Evolutionary conservation across 306 rosid species (phyloP).

Genomic region (Lablab purpureus): DNA sequence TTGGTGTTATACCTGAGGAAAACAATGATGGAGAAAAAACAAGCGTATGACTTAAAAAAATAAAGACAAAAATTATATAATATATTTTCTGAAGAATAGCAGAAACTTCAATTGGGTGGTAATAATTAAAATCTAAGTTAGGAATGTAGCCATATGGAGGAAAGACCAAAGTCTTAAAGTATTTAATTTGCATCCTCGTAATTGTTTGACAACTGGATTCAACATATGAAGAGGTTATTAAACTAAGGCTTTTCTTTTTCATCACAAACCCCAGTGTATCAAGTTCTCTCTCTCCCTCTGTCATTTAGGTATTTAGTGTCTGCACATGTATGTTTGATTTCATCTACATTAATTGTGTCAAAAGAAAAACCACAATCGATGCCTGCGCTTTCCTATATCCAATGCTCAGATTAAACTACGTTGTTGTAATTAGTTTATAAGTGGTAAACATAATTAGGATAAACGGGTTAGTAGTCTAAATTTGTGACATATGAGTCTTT

Average conservation of each 20-base stretch:
- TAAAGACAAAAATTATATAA: slow-evolving; percentile 27
- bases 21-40: slow-evolving; percentile 1
- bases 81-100: not conserved
- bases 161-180: not conserved
- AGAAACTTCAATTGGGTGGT: not conserved
- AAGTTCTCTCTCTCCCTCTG: too few species aligned
- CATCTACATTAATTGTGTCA: not conserved
- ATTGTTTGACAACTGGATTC: slow-evolving; percentile 4
- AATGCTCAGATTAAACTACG: too few species aligned
- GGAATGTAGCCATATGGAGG: slow-evolving; percentile 49
- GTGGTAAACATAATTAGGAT: too few species aligned
- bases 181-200: slow-evolving; percentile 13
- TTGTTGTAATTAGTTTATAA: too few species aligned
- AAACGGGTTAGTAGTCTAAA: too few species aligned
- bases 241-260: too few species aligned
- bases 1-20: slow-evolving; percentile 24
- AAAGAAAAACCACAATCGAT: not conserved
- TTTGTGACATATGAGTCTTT: too few species aligned
- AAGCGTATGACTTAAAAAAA: not conserved
- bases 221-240: too few species aligned
- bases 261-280: too few species aligned
- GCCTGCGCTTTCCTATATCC: not conserved
- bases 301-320: not conserved
- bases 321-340: not conserved
- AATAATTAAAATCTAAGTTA: slow-evolving; percentile 35